phyloP scores from a whole-genome alignment of 352 stramenopile species.

The Peronosclerospora sorghi region DNA sequence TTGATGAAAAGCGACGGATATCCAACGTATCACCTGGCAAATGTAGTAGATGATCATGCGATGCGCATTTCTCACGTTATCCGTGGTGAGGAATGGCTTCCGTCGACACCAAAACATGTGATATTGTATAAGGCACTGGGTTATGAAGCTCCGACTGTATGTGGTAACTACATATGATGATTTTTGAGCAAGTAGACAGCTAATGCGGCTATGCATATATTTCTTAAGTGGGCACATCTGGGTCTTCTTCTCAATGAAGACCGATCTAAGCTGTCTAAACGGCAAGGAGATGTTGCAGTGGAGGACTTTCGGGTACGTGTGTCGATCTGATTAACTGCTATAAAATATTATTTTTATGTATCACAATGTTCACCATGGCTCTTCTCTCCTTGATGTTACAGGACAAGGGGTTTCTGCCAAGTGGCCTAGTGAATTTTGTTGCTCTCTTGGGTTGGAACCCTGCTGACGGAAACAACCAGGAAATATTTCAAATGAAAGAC shows the following conservation, averaged over 20 bases:
- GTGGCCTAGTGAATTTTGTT: conserved; percentile 97
- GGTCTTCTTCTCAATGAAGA: conserved; percentile 95
- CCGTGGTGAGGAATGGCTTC: conserved; percentile 91
- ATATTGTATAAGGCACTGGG: conserved; percentile 86
- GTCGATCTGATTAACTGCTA: background rate
- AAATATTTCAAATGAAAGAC: conserved; percentile 93
- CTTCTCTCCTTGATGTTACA: conserved; percentile 10
- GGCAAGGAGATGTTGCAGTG: conserved; percentile 94
- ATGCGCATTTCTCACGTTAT: conserved; percentile 98
- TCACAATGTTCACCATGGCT: background rate
- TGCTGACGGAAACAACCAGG: conserved; percentile 90
- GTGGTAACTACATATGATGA: background rate
- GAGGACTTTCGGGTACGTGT: conserved; percentile 90
- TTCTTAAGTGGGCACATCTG: conserved; percentile 76
- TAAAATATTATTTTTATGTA: background rate
- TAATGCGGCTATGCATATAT: background rate
- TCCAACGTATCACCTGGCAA: conserved; percentile 88
- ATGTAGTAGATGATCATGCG: conserved; percentile 93
- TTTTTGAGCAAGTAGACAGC: background rate
- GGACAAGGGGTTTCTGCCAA: conserved; percentile 92
- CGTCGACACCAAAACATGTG: conserved; percentile 86
- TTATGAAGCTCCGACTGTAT: conserved; percentile 52
- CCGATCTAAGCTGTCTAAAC: conserved; percentile 96
- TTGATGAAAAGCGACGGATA: conserved; percentile 91
- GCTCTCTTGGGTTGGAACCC: conserved; percentile 96